These are phyloP conservation scores for Boletus subparvulus DNA, from an alignment of 768 basidiomycete species.

Conservation along the genomic window DNA sequence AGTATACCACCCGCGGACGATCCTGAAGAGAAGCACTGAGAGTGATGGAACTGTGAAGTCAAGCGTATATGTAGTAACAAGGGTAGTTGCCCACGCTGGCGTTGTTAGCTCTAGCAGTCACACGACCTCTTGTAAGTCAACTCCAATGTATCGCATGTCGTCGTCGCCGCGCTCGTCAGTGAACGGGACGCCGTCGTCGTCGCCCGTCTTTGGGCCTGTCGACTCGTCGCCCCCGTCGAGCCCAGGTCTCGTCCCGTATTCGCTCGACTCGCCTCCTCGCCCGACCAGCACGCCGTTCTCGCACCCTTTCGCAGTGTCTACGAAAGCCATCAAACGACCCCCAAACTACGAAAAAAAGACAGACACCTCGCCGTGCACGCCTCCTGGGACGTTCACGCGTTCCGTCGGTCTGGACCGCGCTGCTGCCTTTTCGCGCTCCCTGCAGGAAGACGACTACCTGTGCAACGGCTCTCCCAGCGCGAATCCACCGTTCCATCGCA, in stretches of 20 bases:
- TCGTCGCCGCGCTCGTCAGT: slow-evolving; percentile 14
- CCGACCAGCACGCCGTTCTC: slow-evolving; percentile 9
- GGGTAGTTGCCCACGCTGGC: too few species aligned
- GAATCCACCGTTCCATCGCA: slow-evolving; percentile 11
- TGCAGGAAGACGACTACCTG: slow-evolving; percentile 28
- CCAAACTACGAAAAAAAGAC: slow-evolving; percentile 46
- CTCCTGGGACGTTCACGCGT: slow-evolving; percentile 20
- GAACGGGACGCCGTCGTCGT: slow-evolving; percentile 50
- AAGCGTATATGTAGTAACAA: too few species aligned
- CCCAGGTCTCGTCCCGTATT: slow-evolving; percentile 25
- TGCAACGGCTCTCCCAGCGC: slow-evolving; percentile 7
- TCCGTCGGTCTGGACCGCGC: slow-evolving; percentile 16
- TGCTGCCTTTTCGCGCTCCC: slow-evolving; percentile 14
- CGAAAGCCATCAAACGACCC: slow-evolving; percentile 43
- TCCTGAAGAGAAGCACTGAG: neutral
- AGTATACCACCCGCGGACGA: neutral
- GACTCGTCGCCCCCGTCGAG: slow-evolving; percentile 41
- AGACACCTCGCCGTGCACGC: slow-evolving; percentile 21
- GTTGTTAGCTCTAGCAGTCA: neutral
- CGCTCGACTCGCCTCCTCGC: slow-evolving; percentile 34
- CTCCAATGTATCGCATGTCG: neutral
- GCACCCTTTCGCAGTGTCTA: slow-evolving; percentile 62
- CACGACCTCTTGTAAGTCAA: neutral
- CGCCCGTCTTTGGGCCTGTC: slow-evolving; percentile 40
- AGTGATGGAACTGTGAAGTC: too few species aligned